Evolutionary conservation across 2,329 filamentous ascomycete genomes (phyloP).

Genomic region (Microascus cirrosus): DNA sequence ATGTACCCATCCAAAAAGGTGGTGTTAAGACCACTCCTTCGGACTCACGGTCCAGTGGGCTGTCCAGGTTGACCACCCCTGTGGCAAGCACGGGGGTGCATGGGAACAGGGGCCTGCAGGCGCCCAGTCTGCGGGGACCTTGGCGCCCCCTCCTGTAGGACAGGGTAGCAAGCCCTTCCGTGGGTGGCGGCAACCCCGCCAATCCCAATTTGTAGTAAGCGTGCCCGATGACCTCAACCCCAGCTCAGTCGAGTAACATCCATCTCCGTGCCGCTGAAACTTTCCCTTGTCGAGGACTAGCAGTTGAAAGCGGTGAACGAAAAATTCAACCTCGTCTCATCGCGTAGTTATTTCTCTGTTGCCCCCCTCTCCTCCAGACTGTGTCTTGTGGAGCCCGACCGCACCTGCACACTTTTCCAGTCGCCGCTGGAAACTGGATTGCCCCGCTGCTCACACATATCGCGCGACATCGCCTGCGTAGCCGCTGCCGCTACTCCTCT

Average conservation of each 20-base stretch:
- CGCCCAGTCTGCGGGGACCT: background rate
- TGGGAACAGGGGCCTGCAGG: background rate
- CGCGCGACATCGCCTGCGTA: background rate
- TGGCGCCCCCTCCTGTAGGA: background rate
- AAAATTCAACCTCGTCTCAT: constrained; percentile 1
- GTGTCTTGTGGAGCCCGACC: background rate
- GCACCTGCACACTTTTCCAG: background rate
- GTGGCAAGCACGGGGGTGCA: background rate
- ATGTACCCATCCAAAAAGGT: background rate
- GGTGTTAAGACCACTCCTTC: background rate
- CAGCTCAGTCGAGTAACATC: background rate
- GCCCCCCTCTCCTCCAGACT: background rate
- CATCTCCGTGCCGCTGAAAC: background rate
- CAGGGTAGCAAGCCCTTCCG: background rate
- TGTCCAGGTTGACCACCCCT: background rate
- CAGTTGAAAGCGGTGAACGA: constrained; percentile 4
- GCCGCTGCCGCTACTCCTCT: background rate
- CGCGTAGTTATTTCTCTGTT: background rate
- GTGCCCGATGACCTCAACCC: constrained; percentile 4
- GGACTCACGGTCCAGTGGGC: background rate
- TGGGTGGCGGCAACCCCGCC: constrained; percentile 6
- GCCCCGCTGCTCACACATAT: background rate
- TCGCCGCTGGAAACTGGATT: background rate
- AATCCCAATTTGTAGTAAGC: constrained; percentile 5
- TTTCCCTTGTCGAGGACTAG: background rate